These are phyloP conservation scores for Cetradonia linearis DNA, from an alignment of 495 filamentous ascomycete species.

Conservation along the genomic window DNA sequence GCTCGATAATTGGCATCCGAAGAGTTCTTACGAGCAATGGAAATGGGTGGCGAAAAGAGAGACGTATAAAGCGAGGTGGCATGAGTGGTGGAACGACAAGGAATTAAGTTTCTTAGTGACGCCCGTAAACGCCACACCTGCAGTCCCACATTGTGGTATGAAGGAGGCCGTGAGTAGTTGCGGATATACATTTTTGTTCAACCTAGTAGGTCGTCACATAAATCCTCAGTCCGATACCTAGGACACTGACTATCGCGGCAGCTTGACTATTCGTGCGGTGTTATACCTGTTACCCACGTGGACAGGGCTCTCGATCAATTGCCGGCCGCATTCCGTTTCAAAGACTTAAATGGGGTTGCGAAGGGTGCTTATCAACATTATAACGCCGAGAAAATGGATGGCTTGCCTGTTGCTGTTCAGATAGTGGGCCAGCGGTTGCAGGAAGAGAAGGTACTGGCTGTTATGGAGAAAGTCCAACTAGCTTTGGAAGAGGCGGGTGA, in stretches of 20 bases:
- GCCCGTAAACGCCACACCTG: conserved; percentile 83
- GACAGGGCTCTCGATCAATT: conserved; percentile 59
- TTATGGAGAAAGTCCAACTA: conserved; percentile 70
- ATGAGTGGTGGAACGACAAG: conserved; percentile 69
- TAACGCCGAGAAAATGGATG: conserved; percentile 72
- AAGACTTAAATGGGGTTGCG: conserved; percentile 66
- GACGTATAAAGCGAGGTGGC: conserved; percentile 63
- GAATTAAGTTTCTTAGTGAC: conserved; percentile 68
- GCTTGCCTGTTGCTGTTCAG: conserved; percentile 79
- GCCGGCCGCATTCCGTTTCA: conserved; percentile 42
- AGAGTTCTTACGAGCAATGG: conserved; percentile 70
- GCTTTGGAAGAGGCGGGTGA: conserved; percentile 53
- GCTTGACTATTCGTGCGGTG: conserved; percentile 79
- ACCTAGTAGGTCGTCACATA: conserved; percentile 44
- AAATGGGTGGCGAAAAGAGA: conserved; percentile 67
- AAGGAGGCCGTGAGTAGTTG: conserved; percentile 75
- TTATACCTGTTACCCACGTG: conserved; percentile 81
- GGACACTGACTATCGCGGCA: conserved; percentile 22
- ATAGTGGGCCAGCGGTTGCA: conserved; percentile 74
- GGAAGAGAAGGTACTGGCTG: conserved; percentile 83
- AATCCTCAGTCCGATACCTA: not conserved
- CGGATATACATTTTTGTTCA: conserved; percentile 94
- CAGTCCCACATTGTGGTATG: conserved; percentile 82
- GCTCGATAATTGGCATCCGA: conserved; percentile 57
- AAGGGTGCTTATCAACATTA: conserved; percentile 81